A percentile compares a stretch with the other conserved stretches of the same genome.
Evolutionary conservation across 352 stramenopile species (phyloP).

Genomic region (Pythium brachiatum): DNA sequence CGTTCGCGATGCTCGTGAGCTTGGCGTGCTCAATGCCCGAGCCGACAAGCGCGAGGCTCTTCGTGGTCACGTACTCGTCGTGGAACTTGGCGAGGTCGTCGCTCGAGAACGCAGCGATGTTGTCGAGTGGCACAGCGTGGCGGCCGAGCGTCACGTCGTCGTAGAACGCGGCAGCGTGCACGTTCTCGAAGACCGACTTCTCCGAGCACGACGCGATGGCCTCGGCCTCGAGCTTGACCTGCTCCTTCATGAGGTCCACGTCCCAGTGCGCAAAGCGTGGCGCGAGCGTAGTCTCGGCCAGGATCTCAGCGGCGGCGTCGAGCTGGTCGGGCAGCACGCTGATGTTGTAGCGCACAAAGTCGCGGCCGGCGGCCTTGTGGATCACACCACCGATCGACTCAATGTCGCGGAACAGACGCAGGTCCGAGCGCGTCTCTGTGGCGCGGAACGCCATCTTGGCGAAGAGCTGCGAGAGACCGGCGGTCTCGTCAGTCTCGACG

Average conservation of each 20-base stretch:
- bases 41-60: constrained; percentile 57
- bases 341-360: constrained; percentile 80
- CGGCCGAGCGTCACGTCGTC: constrained; percentile 71
- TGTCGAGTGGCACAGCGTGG: constrained; percentile 43
- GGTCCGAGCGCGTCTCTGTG: constrained; percentile 67
- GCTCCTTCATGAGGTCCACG: constrained; percentile 66
- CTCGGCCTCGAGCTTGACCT: constrained; percentile 57
- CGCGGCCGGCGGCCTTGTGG: constrained; percentile 51
- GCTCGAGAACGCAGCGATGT: constrained; percentile 46
- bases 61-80: constrained; percentile 66
- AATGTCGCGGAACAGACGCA: constrained; percentile 81
- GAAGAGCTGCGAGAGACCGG: constrained; percentile 77
- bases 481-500: constrained; percentile 65
- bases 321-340: constrained; percentile 70
- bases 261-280: constrained; percentile 81
- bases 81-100: constrained; percentile 60
- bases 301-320: constrained; percentile 63
- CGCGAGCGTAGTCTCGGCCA: constrained; percentile 75
- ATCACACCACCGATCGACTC: constrained; percentile 75
- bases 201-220: constrained; percentile 37
- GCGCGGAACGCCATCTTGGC: constrained; percentile 84
- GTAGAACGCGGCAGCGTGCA: constrained; percentile 83
- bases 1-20: constrained; percentile 62
- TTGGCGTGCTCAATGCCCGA: constrained; percentile 58
- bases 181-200: constrained; percentile 47